Conservation (phyloP, 306 rosid genomes). For the Cicer bijugum region DNA sequence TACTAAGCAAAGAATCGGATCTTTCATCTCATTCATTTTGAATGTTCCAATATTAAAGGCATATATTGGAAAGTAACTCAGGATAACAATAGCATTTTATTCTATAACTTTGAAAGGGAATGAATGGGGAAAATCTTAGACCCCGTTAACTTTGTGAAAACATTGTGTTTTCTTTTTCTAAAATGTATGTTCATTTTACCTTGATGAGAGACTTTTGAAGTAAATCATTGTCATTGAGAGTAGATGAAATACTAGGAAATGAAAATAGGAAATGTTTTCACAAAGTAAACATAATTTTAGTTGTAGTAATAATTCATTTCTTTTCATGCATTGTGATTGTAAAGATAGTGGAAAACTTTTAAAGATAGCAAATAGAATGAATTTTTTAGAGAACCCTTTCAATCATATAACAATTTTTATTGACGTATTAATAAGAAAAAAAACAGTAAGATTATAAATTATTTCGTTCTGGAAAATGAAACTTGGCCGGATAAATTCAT, state of each 20-base stretch:
- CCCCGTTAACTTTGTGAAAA: too few relatives aligned
- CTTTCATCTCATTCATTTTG: constrained; percentile 22
- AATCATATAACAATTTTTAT: background rate
- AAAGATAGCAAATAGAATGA: background rate
- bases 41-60: constrained; percentile 28
- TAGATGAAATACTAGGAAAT: too few relatives aligned
- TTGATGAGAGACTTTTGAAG: too few relatives aligned
- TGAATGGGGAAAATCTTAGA: background rate
- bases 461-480: constrained; percentile 33
- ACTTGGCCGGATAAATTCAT: background rate
- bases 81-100: constrained; percentile 22
- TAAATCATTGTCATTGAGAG: too few relatives aligned
- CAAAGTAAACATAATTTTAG: background rate
- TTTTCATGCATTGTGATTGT: constrained; percentile 28
- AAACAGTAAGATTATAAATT: constrained; percentile 18
- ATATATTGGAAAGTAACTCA: background rate
- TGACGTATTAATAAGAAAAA: background rate
- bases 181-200: too few relatives aligned
- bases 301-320: background rate
- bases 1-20: background rate
- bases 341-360: background rate
- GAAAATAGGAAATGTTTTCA: too few relatives aligned
- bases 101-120: background rate
- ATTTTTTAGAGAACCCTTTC: background rate
- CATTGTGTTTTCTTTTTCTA: too few relatives aligned